These are phyloP conservation scores for Bipolaris victoriae DNA, from an alignment of 2,329 filamentous ascomycete genomes.

Conservation along the genomic window DNA sequence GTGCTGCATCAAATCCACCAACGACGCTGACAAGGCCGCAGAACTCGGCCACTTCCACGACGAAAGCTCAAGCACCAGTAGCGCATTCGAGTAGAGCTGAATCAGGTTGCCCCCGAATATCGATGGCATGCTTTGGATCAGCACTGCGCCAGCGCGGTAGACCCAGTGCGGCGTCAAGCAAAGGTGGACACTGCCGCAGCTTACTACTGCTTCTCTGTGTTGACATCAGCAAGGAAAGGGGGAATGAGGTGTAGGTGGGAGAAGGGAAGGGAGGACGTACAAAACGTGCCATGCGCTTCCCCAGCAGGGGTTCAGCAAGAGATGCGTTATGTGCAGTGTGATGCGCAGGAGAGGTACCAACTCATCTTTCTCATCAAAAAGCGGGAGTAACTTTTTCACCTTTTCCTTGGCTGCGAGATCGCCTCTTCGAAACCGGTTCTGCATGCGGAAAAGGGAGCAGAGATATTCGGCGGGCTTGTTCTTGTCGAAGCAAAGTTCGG, in stretches of 20 bases:
- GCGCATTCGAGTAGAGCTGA: slow-evolving; percentile 44
- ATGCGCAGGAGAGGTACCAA: slow-evolving; percentile 38
- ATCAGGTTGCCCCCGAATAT: slow-evolving; percentile 42
- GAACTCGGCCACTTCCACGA: slow-evolving; percentile 46
- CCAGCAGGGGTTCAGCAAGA: slow-evolving; percentile 43
- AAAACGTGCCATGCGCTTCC: slow-evolving; percentile 39
- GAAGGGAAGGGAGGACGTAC: slow-evolving; percentile 4
- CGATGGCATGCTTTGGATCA: slow-evolving; percentile 41
- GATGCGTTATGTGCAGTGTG: slow-evolving; percentile 41
- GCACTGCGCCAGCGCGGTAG: slow-evolving; percentile 39
- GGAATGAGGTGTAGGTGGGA: too few relatives aligned
- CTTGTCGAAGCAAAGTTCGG: slow-evolving; percentile 37
- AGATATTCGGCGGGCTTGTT: slow-evolving; percentile 39
- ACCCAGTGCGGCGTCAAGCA: slow-evolving; percentile 48
- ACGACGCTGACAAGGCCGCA: slow-evolving; percentile 34
- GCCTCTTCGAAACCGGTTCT: slow-evolving; percentile 45
- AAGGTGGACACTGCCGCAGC: slow-evolving; percentile 38
- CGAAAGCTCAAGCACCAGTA: slow-evolving; percentile 43
- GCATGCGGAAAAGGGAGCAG: slow-evolving; percentile 45
- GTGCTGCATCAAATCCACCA: slow-evolving; percentile 41
- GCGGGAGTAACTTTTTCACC: slow-evolving; percentile 34
- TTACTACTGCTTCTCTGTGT: slow-evolving; percentile 40
- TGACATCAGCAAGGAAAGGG: slow-evolving; percentile 7
- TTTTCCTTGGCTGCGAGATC: slow-evolving; percentile 27
- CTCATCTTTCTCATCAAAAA: slow-evolving; percentile 32